Base-by-base conservation (phyloP, 1,139 yeast genomes). In the Yamadazyma jaroonii region DNA sequence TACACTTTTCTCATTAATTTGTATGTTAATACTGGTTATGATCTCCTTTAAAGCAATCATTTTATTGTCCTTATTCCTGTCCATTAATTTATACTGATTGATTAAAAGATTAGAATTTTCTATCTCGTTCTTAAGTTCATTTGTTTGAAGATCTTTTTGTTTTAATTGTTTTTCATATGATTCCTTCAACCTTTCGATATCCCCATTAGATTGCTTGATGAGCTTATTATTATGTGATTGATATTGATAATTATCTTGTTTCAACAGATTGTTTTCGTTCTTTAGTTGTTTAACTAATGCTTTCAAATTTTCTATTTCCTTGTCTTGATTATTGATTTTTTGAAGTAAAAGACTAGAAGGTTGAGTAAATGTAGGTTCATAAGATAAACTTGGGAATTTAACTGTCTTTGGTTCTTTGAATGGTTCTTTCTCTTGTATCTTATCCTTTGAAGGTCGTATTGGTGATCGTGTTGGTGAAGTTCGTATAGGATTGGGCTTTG, bases 221-320 rank as follows among this genome's bases (percentile, higher is more conserved):
- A 25, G 20, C 25, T 35, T 34, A 14, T 38, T 38, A 6, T 34
- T 29, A 7, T 25, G 25, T 20, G 35, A 26, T 28, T 40, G 41
- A 21, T 37, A 32, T 22, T 35, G 29, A 29, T 38, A 41, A 25
- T 35, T 39, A 9, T 31, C 22, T 25, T 41, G 44, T 29, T 33
- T 36, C 2, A 39, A 11, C 2, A 25, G 6, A 26, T 38, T 31
- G 23, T 38, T 39, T 26, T 41, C 42, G 14, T 33, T 29, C 13
- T 36, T 38, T 4, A 41, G 13, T 9, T 28, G 32, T 25, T 38
- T 33, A 11, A 41, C 25, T 13, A 13, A 17, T 3, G 4, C 3
- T 13, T 35, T 38, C 9, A 39, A 28, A 3, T 28, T 22, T 3
- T 23, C 21, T 3, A 41, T 38, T 26, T 41, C 42, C 2, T 25